phyloP scores from a whole-genome alignment of 441 rosid species.

The Adansonia grandidieri region DNA sequence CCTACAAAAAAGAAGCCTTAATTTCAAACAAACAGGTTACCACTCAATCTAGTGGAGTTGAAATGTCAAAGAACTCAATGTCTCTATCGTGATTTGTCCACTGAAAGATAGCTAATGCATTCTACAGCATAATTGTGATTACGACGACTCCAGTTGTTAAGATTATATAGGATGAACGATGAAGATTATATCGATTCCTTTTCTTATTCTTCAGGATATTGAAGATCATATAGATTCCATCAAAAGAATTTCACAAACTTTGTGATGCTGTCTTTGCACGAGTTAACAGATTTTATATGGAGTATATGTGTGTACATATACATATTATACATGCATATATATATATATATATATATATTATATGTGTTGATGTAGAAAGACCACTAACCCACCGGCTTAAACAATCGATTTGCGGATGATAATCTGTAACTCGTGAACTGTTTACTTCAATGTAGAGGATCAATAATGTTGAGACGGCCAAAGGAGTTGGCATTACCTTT shows the following conservation, averaged over 20 bases:
- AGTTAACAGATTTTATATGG: not conserved
- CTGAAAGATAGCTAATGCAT: not conserved
- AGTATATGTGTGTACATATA: not conserved
- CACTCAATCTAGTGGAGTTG: not conserved
- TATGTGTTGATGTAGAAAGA: not conserved
- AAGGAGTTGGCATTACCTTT: too few relatives aligned
- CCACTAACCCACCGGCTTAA: not conserved
- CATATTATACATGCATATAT: too few relatives aligned
- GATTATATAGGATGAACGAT: not conserved
- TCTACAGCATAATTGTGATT: not conserved
- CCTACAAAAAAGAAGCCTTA: not conserved
- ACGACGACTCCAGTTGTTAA: not conserved
- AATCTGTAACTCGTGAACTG: not conserved
- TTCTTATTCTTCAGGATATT: not conserved
- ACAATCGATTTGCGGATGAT: not conserved
- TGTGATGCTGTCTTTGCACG: not conserved
- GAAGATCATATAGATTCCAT: not conserved
- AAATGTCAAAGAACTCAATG: not conserved
- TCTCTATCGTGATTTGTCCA: not conserved
- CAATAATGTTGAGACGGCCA: too few relatives aligned
- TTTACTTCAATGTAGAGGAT: not conserved
- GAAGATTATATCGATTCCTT: too few relatives aligned
- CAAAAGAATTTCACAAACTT: not conserved
- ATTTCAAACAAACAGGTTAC: not conserved
- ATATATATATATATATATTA: too few relatives aligned